These are phyloP conservation scores for Platanthera guangdongensis DNA, from an alignment of 106 monocot species.

Conservation along the genomic window DNA sequence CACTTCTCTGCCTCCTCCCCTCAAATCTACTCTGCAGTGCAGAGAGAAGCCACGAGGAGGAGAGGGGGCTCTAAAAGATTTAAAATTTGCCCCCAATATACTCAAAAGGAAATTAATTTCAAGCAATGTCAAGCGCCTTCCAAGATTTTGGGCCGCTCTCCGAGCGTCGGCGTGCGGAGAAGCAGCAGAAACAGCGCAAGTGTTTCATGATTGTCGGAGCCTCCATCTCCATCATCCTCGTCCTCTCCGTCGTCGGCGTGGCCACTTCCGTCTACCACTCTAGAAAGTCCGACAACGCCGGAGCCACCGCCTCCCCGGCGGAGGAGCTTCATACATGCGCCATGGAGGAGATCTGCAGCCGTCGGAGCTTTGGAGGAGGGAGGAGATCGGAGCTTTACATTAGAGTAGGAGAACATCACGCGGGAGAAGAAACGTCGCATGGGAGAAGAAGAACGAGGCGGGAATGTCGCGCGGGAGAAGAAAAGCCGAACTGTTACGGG, in stretches of 20 bases:
- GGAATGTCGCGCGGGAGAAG: too few relatives aligned
- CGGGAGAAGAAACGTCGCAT: too few relatives aligned
- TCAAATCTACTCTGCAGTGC: conserved; percentile 19
- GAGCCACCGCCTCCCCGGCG: neutral
- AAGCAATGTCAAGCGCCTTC: conserved; percentile 38
- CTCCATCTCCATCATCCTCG: conserved; percentile 22
- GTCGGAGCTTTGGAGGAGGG: too few relatives aligned
- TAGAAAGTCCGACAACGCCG: neutral
- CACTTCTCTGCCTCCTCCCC: conserved; percentile 16
- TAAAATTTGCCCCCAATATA: neutral
- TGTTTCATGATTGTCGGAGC: conserved; percentile 32
- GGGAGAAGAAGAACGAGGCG: too few relatives aligned
- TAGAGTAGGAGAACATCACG: too few relatives aligned
- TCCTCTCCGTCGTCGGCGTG: conserved; percentile 23
- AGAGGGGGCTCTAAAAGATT: neutral
- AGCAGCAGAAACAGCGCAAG: conserved; percentile 23
- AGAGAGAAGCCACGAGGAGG: conserved; percentile 14
- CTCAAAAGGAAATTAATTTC: neutral
- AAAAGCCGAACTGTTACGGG: too few relatives aligned
- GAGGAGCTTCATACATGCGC: conserved; percentile 5
- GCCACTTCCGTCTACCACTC: conserved; percentile 17
- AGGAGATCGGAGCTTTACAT: too few relatives aligned
- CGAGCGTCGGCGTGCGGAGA: conserved; percentile 53
- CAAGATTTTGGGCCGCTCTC: conserved; percentile 57
- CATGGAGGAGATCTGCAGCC: too few relatives aligned